Base-by-base conservation (phyloP, 495 filamentous ascomycete genomes). In the Talaromyces trachyspermus region DNA sequence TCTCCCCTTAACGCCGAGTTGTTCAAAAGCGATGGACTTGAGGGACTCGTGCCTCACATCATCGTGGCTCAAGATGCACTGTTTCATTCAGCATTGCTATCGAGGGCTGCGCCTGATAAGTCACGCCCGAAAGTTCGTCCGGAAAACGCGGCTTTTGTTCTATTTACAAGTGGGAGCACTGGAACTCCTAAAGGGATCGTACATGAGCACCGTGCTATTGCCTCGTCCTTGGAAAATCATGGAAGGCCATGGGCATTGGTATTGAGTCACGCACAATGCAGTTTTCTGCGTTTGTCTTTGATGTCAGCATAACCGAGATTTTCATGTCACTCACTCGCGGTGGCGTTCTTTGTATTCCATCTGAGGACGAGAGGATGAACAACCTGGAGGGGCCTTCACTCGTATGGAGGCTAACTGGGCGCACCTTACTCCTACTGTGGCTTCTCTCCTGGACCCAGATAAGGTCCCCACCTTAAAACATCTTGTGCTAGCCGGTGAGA, bases 401-500 rank as follows among this genome's bases (percentile, higher is more conserved):
- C 22, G 33, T 43, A 15, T 41, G 12, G 9, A 17, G 12, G 37
- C 37, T 22, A 41, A 41, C 12, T 41, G 37, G 37, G 37, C 37
- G 11, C 12, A 15, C 23, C 19, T 41, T 8, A 41, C 37, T 25
- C 37, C 37, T 2, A 50, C 62, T 2, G 52, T 63, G 0, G 48
- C 51, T 0, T 20, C 41, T 4, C 35, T 57, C 11, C 25, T 68
- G 4, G 8, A 25, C 2, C 59, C 61, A 2, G 43, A 42, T 8
- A 30, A 49, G 1, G 42, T 66, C 9, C 56, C 56, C 0, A 27
- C 24, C 2, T 14, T 66, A 1, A 25, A 55, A 11, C 60, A 49
- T 2, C 32, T 69, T 2, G 64, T 78, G 45, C 59, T 79, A 27
- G 66, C 63, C 25, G 61, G 59, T 6, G 69, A 84, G 49, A 59